Evolutionary conservation across 345 rosid genomes (phyloP), one percentile per base, ranked within the genome.

Genomic region (Eucalyptus cladocalyx): DNA sequence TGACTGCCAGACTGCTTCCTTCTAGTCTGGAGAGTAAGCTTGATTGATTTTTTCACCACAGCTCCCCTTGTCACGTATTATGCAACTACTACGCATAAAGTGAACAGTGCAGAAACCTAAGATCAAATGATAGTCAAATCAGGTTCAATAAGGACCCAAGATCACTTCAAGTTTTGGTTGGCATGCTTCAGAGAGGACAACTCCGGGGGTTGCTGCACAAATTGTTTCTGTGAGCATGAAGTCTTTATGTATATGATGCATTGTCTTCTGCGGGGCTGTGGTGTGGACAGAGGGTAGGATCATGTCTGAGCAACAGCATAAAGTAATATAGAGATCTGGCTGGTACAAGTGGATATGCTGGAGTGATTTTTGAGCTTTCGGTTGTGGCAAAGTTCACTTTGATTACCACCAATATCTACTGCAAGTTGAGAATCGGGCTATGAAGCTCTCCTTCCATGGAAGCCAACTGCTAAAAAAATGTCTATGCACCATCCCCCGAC

Each of bases 401-500:
- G 17, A 40, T 23, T 76, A 40, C 47, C 5, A 11, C 47, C 24
- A 21, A 76, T 76, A 40, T 76, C 85, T 40, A 23, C 85, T 40
- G 85, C 47, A 0, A 76, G 85, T 23, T 2, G 30, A 76, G 85
- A 76, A 76, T 40, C 1, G 9, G 47, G 47, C 47, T 76, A 76
- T 40, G 16, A 40, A 40, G 85, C 9, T 76, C 30, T 76, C 85
- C 85, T 21, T 37, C 17, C 30, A 76, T 76, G 85, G 43, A 76
- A 76, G 28, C 47, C 47, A 40, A 11, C 47, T 0, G 85, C 1
- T 9, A 40, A 76, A 28, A 23, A 37, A 76, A 43, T 1, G 42
- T 0, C 45, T 37, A 0, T 3, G 47, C 45, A 1, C 16, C 47
- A 37, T 37, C 83, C 40, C 83, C 47, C 1, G 45, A 0, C 45